These are phyloP conservation scores for Aspergillus viridinutans DNA, from an alignment of 2,329 filamentous ascomycete genomes.

Conservation along the genomic window DNA sequence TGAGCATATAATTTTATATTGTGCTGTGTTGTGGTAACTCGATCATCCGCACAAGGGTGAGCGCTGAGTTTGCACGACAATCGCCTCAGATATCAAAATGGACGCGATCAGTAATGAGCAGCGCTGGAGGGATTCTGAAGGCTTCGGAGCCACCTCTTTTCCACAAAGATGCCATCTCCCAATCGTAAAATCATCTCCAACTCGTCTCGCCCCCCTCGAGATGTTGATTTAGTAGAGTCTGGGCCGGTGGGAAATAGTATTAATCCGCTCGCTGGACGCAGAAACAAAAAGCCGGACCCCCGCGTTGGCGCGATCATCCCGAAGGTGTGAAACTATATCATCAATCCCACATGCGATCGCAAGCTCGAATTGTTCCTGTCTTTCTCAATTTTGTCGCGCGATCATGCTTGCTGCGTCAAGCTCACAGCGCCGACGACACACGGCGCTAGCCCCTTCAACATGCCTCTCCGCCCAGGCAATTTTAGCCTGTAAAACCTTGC, in stretches of 20 bases:
- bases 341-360: constrained; percentile 12
- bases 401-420: constrained; percentile 31
- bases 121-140: neutral
- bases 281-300: constrained; percentile 40
- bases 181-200: neutral
- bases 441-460: constrained; percentile 35
- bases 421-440: constrained; percentile 26
- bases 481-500: constrained; percentile 37
- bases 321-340: constrained; percentile 26
- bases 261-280: constrained; percentile 39
- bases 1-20: neutral
- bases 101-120: constrained; percentile 1
- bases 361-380: constrained; percentile 8
- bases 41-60: neutral
- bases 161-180: neutral
- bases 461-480: constrained; percentile 28
- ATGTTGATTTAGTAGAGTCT: constrained; percentile 14
- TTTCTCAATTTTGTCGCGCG: constrained; percentile 18
- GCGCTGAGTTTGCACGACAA: neutral
- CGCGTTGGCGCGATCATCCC: constrained; percentile 31
- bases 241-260: constrained; percentile 36
- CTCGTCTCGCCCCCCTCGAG: neutral
- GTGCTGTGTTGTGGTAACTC: neutral
- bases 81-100: constrained; percentile 9
- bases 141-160: neutral